Percentiles rank a stretch among this genome's conserved stretches.
phyloP scores from a whole-genome alignment of 441 rosid genomes.

The Capsella rubella region DNA sequence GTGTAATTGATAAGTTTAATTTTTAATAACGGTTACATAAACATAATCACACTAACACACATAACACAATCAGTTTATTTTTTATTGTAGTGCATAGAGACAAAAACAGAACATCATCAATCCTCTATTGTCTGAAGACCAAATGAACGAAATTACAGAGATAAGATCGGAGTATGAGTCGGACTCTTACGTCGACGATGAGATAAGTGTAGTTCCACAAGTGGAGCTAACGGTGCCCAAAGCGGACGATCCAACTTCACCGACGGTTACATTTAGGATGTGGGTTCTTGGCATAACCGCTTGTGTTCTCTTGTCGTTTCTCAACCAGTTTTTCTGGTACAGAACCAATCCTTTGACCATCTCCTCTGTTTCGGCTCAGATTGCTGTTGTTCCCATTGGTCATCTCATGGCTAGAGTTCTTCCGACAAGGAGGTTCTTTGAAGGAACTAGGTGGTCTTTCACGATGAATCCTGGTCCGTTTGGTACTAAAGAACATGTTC shows the following conservation, averaged over 20 bases:
- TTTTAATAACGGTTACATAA: slow-evolving; percentile 16
- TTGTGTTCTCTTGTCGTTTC: slow-evolving; percentile 65
- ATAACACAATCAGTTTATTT: background rate
- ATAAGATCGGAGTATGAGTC: slow-evolving; percentile 7
- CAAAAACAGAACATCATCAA: background rate
- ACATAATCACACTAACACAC: no score
- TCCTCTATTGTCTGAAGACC: background rate
- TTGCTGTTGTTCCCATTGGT: slow-evolving; percentile 79
- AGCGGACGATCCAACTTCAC: slow-evolving; percentile 69
- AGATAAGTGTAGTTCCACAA: slow-evolving; percentile 43
- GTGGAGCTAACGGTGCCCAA: slow-evolving; percentile 83
- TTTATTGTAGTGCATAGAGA: background rate
- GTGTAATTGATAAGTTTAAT: background rate
- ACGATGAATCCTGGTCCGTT: slow-evolving; percentile 80
- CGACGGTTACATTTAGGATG: slow-evolving; percentile 77
- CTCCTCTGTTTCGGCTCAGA: slow-evolving; percentile 68
- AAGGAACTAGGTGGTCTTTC: slow-evolving; percentile 62
- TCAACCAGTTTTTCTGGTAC: slow-evolving; percentile 94
- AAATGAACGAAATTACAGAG: slow-evolving; percentile 22
- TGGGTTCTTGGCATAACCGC: slow-evolving; percentile 74
- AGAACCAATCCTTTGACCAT: slow-evolving; percentile 63
- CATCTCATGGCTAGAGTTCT: slow-evolving; percentile 67
- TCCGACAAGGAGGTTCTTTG: slow-evolving; percentile 52
- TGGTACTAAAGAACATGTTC: slow-evolving; percentile 78
- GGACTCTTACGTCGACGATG: slow-evolving; percentile 23